These are phyloP conservation scores for Wallacemonas sp. DNA, from an alignment of 208 protist species.

Conservation along the genomic window DNA sequence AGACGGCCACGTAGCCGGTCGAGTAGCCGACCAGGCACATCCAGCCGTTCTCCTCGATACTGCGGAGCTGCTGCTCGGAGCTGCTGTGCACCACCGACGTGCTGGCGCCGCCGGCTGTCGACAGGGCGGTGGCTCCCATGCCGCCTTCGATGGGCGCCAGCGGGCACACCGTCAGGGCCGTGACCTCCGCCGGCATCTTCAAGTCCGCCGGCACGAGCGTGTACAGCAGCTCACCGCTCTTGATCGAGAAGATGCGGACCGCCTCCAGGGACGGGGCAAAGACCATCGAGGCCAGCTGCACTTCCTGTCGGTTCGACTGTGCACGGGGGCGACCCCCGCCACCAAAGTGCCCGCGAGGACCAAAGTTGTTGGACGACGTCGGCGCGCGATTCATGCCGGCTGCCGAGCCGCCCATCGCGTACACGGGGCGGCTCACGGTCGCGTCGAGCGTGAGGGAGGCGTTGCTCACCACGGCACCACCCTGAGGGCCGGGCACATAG, in stretches of 20 bases:
- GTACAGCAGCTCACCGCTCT: conserved; percentile 73
- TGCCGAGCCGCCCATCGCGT: conserved; percentile 16
- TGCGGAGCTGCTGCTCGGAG: conserved; percentile 4
- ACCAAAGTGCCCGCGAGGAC: background rate
- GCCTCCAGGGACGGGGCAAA: conserved; percentile 85
- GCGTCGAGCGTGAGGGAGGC: conserved; percentile 58
- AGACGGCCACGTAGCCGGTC: conserved; percentile 84
- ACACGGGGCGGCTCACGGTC: conserved; percentile 42
- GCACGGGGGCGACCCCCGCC: background rate
- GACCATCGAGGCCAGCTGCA: conserved; percentile 39
- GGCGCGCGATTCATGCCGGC: background rate
- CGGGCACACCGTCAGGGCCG: conserved; percentile 55
- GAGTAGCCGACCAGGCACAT: conserved; percentile 82
- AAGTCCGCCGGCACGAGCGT: conserved; percentile 70
- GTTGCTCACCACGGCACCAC: conserved; percentile 69
- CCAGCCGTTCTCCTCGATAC: conserved; percentile 56
- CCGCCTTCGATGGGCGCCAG: conserved; percentile 21
- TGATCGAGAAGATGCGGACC: conserved; percentile 78
- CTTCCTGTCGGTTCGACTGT: conserved; percentile 9
- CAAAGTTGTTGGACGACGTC: too few relatives aligned
- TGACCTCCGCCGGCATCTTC: conserved; percentile 85
- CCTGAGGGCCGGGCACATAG: conserved; percentile 82
- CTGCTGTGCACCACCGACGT: background rate
- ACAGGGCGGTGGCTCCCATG: background rate
- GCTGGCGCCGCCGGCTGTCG: background rate